Evolutionary conservation across 257 asterid species (phyloP).

Genomic region (Scutellaria baicalensis): DNA sequence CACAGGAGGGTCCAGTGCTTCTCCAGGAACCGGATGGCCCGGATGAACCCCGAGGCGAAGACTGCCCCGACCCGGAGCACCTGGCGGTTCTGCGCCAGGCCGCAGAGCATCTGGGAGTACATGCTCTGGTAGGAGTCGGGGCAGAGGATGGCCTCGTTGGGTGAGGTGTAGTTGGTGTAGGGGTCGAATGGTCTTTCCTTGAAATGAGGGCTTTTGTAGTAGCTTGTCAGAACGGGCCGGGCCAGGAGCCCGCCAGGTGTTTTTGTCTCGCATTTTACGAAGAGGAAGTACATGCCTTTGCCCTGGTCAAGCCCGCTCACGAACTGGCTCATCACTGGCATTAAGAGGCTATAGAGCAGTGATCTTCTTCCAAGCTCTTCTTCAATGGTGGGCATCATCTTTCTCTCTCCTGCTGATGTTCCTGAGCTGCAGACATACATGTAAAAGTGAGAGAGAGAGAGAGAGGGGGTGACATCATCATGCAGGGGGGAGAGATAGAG

Average conservation of each 20-base stretch:
- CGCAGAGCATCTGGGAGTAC: conserved; percentile 84
- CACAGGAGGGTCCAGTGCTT: conserved; percentile 51
- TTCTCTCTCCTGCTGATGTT: conserved; percentile 85
- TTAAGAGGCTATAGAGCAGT: conserved; percentile 67
- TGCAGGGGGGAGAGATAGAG: too few species aligned
- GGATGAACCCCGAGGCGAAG: conserved; percentile 74
- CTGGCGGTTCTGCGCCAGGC: conserved; percentile 40
- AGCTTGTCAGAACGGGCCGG: conserved; percentile 81
- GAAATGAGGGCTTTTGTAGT: conserved; percentile 74
- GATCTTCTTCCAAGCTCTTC: conserved; percentile 67
- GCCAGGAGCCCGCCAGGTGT: conserved; percentile 77
- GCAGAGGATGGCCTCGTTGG: conserved; percentile 65
- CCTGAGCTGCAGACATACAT: conserved; percentile 48
- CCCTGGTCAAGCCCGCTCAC: conserved; percentile 60
- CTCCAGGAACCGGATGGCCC: conserved; percentile 64
- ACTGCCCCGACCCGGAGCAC: conserved; percentile 87
- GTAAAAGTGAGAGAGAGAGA: too few species aligned
- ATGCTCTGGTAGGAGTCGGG: conserved; percentile 70
- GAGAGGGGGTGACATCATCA: too few species aligned
- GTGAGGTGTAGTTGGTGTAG: conserved; percentile 86
- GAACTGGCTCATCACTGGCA: conserved; percentile 90
- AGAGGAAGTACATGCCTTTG: conserved; percentile 74
- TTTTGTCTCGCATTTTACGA: conserved; percentile 50
- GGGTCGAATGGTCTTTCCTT: conserved; percentile 62
- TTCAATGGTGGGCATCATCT: conserved; percentile 91